phyloP scores from a whole-genome alignment of 768 basidiomycete genomes.

The Mycena amicta region DNA sequence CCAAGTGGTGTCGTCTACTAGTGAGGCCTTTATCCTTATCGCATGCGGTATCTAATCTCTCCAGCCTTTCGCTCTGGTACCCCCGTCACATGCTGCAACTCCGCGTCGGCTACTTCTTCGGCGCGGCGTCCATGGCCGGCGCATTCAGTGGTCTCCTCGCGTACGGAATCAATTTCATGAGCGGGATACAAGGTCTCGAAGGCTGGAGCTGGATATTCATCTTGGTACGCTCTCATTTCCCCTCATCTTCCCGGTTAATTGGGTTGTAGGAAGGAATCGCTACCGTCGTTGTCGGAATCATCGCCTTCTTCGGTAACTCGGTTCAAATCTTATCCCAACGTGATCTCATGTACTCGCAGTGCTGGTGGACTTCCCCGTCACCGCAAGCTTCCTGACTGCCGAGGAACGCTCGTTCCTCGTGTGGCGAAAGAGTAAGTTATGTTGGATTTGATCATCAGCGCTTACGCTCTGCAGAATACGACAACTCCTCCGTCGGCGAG shows the following conservation, averaged over 20 bases:
- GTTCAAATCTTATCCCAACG: background rate
- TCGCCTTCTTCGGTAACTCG: constrained; percentile 51
- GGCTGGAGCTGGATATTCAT: constrained; percentile 73
- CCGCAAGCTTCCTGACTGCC: constrained; percentile 60
- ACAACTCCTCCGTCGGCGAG: constrained; percentile 59
- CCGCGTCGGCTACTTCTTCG: constrained; percentile 66
- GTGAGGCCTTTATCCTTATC: constrained; percentile 36
- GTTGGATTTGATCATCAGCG: constrained; percentile 9
- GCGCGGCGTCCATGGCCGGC: constrained; percentile 64
- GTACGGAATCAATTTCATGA: constrained; percentile 57
- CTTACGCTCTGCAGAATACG: constrained; percentile 43
- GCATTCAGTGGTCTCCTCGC: constrained; percentile 66
- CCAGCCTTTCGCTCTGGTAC: constrained; percentile 70
- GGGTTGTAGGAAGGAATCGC: constrained; percentile 55
- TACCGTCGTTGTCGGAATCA: constrained; percentile 58
- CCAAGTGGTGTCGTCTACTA: constrained; percentile 71
- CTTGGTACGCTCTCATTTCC: background rate
- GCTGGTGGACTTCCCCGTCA: constrained; percentile 62
- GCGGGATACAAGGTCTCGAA: constrained; percentile 43
- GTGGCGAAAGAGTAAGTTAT: constrained; percentile 57
- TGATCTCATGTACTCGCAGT: constrained; percentile 34
- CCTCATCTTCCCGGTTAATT: background rate
- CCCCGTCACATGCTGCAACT: constrained; percentile 61
- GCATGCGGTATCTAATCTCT: background rate
- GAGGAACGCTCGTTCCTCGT: constrained; percentile 61